These are phyloP conservation scores for Ustilago shanxiensis DNA, from an alignment of 1,284 basidiomycete species.

Conservation along the genomic window DNA sequence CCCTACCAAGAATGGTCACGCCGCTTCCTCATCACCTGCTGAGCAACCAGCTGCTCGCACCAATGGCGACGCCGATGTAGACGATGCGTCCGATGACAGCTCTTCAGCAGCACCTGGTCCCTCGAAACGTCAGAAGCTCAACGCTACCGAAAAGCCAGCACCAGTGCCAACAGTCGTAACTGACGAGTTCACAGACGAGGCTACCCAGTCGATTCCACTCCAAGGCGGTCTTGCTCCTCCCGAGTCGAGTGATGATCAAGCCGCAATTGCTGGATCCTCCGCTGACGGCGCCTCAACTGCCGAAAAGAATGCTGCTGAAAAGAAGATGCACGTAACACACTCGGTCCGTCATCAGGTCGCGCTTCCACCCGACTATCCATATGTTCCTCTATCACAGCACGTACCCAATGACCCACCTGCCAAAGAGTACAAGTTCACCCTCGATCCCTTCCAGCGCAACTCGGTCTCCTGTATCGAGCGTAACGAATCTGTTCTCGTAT, in stretches of 20 bases:
- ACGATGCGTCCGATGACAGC: slow-evolving; percentile 19
- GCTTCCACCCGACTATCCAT: slow-evolving; percentile 90
- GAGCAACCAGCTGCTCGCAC: not conserved
- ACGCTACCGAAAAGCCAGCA: slow-evolving; percentile 20
- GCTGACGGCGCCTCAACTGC: slow-evolving; percentile 18
- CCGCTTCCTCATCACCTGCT: not conserved
- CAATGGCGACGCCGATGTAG: slow-evolving; percentile 6
- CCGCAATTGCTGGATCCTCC: slow-evolving; percentile 5
- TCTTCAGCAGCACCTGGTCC: slow-evolving; percentile 35
- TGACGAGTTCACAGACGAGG: slow-evolving; percentile 59
- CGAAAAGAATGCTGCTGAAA: slow-evolving; percentile 35
- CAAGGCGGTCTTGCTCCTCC: slow-evolving; percentile 33
- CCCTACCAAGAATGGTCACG: slow-evolving; percentile 6
- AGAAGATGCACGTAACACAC: slow-evolving; percentile 63
- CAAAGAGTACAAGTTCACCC: slow-evolving; percentile 91
- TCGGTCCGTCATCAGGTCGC: slow-evolving; percentile 91
- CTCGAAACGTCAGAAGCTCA: slow-evolving; percentile 47
- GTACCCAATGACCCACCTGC: slow-evolving; percentile 91
- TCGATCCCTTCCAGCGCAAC: slow-evolving; percentile 98
- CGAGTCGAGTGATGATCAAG: slow-evolving; percentile 12
- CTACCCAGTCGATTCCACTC: slow-evolving; percentile 38
- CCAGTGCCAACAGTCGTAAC: slow-evolving; percentile 57
- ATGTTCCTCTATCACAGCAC: slow-evolving; percentile 90
- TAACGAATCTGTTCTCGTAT: slow-evolving; percentile 96
- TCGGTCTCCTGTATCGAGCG: slow-evolving; percentile 95